Base-by-base conservation (phyloP, 2,329 filamentous ascomycete genomes). In the Epichloe glyceriae region DNA sequence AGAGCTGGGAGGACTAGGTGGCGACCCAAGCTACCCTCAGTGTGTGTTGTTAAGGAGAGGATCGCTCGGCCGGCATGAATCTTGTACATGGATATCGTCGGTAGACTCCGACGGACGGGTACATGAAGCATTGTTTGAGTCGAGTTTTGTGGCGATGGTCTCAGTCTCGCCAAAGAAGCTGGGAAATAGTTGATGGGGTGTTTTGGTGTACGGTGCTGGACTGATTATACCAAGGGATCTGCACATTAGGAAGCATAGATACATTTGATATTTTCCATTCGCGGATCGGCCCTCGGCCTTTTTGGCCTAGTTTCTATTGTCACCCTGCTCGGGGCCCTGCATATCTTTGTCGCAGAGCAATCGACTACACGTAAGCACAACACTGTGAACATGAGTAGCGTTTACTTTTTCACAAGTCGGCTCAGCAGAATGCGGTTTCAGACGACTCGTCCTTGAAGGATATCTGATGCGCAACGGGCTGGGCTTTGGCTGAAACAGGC, bases 1-100 rank as follows among this genome's bases (percentile, higher is more conserved):
- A 96, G 80, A 97, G 91, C 73, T 98, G 93, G 93, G 93, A 97
- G 56, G 91, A 96, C 62, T 95, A 61, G 65, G 47, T 10, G 20
- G 19, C 30, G 34, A 50, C 5, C 26, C 19, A 40, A 42, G 19
- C 33, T 45, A 12, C 20, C 33, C 41, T 40, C 20, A 17, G 34
- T n/a, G 5, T 19, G 40, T 19, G 19, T 8, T n/a, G 35, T 20
- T 20, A 40, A 44, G 40, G 14, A 40, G 14, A 37, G 34, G n/a
- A 37, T 35, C 17, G 47, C 20, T 40, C 19, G 26, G 17, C 38
- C 30, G 26, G 17, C 47, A 37, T 49, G 39, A 35, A 42, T 43
- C 20, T 37, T 43, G 19, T 45, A 39, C 12, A 42, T 19, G 38
- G 26, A 10, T 8, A 35, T 22, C 4, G 39, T 49, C 12, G 17